Evolutionary conservation across 2,329 filamentous ascomycete genomes (phyloP).

Genomic region (Paracoccidioides brasiliensis): DNA sequence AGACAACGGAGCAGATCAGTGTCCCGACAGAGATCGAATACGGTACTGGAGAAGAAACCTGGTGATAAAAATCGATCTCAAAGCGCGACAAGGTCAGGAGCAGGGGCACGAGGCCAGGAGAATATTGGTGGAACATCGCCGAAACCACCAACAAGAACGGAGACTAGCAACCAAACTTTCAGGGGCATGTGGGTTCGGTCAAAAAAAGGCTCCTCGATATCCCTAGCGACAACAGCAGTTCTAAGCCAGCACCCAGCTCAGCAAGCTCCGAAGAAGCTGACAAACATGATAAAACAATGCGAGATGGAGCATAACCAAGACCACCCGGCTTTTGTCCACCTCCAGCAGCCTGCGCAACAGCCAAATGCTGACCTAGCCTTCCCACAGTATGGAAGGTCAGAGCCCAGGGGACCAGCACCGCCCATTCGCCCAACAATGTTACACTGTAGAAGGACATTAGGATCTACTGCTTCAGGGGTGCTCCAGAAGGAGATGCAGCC

Average conservation of each 20-base stretch:
- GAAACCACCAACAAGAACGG: neutral
- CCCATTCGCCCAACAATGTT: neutral
- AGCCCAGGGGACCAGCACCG: neutral
- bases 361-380: neutral
- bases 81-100: neutral
- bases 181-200: slow-evolving; percentile 1
- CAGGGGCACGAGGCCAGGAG: neutral
- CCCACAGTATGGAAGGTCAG: neutral
- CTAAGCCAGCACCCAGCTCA: neutral
- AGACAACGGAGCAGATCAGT: neutral
- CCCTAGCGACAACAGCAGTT: slow-evolving; percentile 1
- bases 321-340: slow-evolving; percentile 1
- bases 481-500: neutral
- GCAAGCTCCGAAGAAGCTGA: neutral
- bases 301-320: slow-evolving; percentile 2
- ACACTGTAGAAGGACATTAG: neutral
- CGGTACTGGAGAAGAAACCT: neutral
- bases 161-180: neutral
- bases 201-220: slow-evolving; percentile 3
- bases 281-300: neutral
- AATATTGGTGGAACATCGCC: neutral
- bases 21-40: neutral
- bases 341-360: neutral
- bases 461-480: neutral
- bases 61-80: neutral